phyloP scores from a whole-genome alignment of 441 rosid genomes.

The Aleurites moluccanus region DNA sequence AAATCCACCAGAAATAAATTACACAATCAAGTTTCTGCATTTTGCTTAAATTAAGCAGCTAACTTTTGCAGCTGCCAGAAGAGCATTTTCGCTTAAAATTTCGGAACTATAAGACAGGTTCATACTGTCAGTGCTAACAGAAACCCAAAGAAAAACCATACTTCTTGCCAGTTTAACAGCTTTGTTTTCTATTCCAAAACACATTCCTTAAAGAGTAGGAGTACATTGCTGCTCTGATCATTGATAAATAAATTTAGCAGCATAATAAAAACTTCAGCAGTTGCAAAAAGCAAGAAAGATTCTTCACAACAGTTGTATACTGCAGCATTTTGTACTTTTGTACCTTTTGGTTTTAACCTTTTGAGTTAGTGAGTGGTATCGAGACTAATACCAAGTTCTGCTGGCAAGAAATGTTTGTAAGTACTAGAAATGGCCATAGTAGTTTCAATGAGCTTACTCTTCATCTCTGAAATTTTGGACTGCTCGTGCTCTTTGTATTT shows the following conservation, averaged over 20 bases:
- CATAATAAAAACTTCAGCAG: background rate
- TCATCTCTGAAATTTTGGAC: constrained; percentile 53
- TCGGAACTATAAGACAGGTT: too few species aligned
- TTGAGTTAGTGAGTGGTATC: constrained; percentile 1
- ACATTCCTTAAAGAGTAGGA: too few species aligned
- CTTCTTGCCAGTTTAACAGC: too few species aligned
- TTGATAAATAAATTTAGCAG: background rate
- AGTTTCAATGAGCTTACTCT: constrained; percentile 46
- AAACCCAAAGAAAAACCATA: too few species aligned
- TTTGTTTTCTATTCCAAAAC: too few species aligned
- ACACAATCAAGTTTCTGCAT: background rate
- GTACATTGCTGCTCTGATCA: too few species aligned
- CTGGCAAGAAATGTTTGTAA: constrained; percentile 43
- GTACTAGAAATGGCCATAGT: constrained; percentile 45
- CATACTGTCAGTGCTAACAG: too few species aligned
- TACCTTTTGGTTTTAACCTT: background rate
- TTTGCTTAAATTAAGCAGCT: background rate
- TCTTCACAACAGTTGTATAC: background rate
- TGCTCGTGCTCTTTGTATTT: constrained; percentile 65
- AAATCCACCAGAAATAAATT: background rate
- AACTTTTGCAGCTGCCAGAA: too few species aligned
- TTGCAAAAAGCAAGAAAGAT: background rate
- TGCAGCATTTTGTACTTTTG: background rate
- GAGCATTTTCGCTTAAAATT: too few species aligned
- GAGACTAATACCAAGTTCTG: constrained; percentile 24